Evolutionary conservation across 495 filamentous ascomycete genomes (phyloP).

Genomic region (Talaromyces stipitatus): DNA sequence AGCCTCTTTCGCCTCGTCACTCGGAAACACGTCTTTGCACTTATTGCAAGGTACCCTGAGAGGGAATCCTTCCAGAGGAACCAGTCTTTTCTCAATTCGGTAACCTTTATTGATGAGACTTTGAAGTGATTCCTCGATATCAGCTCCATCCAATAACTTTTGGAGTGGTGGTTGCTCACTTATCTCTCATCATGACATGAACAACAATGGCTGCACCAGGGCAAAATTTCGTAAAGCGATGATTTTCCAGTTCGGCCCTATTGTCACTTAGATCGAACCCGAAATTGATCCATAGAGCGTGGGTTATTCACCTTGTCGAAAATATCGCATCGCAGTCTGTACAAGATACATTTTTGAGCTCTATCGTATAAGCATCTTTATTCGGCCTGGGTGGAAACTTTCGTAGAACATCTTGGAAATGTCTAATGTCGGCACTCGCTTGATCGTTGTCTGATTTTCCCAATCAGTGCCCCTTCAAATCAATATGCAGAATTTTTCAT

Average conservation of each 20-base stretch:
- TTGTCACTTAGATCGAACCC: background rate
- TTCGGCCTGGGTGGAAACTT: conserved; percentile 21
- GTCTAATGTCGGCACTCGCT: conserved; percentile 12
- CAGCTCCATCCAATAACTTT: background rate
- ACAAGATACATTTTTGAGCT: conserved; percentile 18
- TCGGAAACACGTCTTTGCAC: conserved; percentile 17
- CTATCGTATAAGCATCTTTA: conserved; percentile 15
- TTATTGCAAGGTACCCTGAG: conserved; percentile 18
- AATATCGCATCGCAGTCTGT: conserved; percentile 24
- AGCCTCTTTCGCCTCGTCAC: conserved; percentile 11
- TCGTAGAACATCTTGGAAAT: conserved; percentile 20
- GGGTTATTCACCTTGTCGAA: conserved; percentile 13
- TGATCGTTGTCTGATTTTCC: background rate
- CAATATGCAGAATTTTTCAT: background rate
- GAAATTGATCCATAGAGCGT: background rate
- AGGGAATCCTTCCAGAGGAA: conserved; percentile 18
- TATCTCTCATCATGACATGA: conserved; percentile 26
- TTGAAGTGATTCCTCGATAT: background rate
- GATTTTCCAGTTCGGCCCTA: conserved; percentile 20
- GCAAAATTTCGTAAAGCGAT: conserved; percentile 22
- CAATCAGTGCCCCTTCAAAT: background rate
- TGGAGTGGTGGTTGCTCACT: conserved; percentile 8
- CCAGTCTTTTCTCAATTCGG: conserved; percentile 21
- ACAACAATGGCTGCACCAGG: conserved; percentile 20
- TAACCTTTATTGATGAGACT: conserved; percentile 27